Percentiles rank a stretch among this genome's conserved stretches.
Evolutionary conservation across 371 early-diverging fungal species (phyloP).

Genomic region (Agmasoma carcini): DNA sequence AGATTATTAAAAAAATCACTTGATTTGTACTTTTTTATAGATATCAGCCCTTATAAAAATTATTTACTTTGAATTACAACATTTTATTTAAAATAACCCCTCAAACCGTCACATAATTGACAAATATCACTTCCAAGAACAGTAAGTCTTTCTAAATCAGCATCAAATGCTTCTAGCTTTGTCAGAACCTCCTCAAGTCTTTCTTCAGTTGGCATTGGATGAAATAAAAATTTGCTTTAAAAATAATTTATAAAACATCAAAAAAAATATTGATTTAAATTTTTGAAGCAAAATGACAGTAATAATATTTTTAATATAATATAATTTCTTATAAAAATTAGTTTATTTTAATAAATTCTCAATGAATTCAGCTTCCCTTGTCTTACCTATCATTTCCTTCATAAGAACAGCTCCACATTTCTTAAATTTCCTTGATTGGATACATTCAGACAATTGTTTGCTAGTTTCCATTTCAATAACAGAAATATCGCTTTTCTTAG

Average conservation of each 20-base stretch:
- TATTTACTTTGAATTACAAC: too few relatives aligned
- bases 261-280: neutral
- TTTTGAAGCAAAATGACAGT: neutral
- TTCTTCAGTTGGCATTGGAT: too few relatives aligned
- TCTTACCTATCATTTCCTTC: slow-evolving; percentile 14
- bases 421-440: slow-evolving; percentile 19
- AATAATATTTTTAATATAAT: neutral
- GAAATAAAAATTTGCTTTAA: neutral
- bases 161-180: too few relatives aligned
- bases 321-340: neutral
- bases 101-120: too few relatives aligned
- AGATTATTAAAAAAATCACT: too few relatives aligned
- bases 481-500: slow-evolving; percentile 28
- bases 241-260: neutral
- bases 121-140: too few relatives aligned
- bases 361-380: slow-evolving; percentile 13
- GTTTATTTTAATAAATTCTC: slow-evolving; percentile 1
- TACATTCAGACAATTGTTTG: slow-evolving; percentile 34
- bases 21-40: too few relatives aligned
- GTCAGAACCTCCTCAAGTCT: too few relatives aligned
- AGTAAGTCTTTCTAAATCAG: too few relatives aligned
- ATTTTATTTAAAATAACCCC: too few relatives aligned
- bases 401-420: slow-evolving; percentile 19
- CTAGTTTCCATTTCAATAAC: slow-evolving; percentile 36
- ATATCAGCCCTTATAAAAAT: too few relatives aligned